phyloP scores from a whole-genome alignment of 2,329 filamentous ascomycete genomes.

The Purpureocillium takamizusanense region DNA sequence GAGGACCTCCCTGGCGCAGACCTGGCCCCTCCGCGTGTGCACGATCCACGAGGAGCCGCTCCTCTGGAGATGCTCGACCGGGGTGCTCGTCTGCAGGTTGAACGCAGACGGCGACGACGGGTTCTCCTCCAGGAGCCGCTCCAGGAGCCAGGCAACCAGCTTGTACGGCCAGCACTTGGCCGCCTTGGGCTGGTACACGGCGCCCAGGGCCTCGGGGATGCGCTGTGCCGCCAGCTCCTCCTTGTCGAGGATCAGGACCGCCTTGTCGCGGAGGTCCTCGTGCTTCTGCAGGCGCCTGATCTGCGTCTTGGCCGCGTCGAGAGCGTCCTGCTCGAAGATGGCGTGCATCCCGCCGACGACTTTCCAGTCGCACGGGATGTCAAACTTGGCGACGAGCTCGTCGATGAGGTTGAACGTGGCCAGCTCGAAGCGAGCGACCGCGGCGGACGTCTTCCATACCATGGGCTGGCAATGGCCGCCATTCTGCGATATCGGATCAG shows the following conservation, averaged over 20 bases:
- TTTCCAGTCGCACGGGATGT: slow-evolving; percentile 63
- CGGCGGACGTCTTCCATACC: slow-evolving; percentile 51
- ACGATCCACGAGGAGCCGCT: slow-evolving; percentile 43
- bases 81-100: slow-evolving; percentile 68
- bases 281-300: slow-evolving; percentile 40
- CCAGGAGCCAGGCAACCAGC: slow-evolving; percentile 63
- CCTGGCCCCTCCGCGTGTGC: slow-evolving; percentile 58
- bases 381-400: slow-evolving; percentile 44
- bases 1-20: slow-evolving; percentile 56
- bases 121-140: slow-evolving; percentile 37
- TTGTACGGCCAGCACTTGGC: slow-evolving; percentile 79
- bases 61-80: slow-evolving; percentile 43
- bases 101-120: slow-evolving; percentile 32
- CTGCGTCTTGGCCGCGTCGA: slow-evolving; percentile 40
- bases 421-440: slow-evolving; percentile 63
- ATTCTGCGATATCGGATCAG: slow-evolving; percentile 32
- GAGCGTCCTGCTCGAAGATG: slow-evolving; percentile 47
- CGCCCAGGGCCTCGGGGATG: slow-evolving; percentile 49
- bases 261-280: slow-evolving; percentile 46
- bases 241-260: slow-evolving; percentile 28
- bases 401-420: slow-evolving; percentile 55
- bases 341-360: slow-evolving; percentile 54
- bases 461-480: slow-evolving; percentile 69
- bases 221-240: slow-evolving; percentile 41
- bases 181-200: slow-evolving; percentile 54